A percentile compares a stretch with the other conserved stretches of the same genome.
These are phyloP conservation scores for Apiotrichum laibachii DNA, from an alignment of 1,284 basidiomycete genomes.

Conservation along the genomic window DNA sequence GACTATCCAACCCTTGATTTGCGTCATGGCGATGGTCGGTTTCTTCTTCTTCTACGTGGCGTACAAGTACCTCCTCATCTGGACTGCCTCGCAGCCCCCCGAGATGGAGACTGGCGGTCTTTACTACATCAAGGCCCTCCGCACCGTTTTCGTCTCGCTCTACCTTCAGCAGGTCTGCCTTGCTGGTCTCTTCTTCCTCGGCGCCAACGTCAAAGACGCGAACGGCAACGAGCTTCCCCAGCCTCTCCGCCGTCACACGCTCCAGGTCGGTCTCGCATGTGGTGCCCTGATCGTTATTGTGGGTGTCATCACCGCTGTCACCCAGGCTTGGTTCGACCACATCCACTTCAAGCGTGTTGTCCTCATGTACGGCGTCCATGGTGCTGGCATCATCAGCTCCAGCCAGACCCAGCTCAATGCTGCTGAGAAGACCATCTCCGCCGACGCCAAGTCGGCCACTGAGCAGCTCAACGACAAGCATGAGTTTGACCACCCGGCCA, in stretches of 20 bases:
- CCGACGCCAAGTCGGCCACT: slow-evolving; percentile 26
- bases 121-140: slow-evolving; percentile 50
- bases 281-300: slow-evolving; percentile 48
- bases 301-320: slow-evolving; percentile 35
- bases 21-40: slow-evolving; percentile 39
- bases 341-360: slow-evolving; percentile 40
- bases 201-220: slow-evolving; percentile 27
- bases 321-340: slow-evolving; percentile 49
- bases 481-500: slow-evolving; percentile 51
- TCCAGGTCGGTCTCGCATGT: slow-evolving; percentile 43
- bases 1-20: slow-evolving; percentile 51
- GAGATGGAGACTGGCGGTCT: slow-evolving; percentile 49
- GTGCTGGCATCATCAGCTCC: slow-evolving; percentile 3
- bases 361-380: slow-evolving; percentile 29
- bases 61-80: slow-evolving; percentile 51
- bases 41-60: slow-evolving; percentile 45
- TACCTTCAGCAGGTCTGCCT: slow-evolving; percentile 50
- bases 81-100: slow-evolving; percentile 50
- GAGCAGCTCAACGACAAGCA: slow-evolving; percentile 33
- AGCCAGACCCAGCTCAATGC: slow-evolving; percentile 25
- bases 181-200: slow-evolving; percentile 50
- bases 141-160: slow-evolving; percentile 49
- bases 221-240: neutral
- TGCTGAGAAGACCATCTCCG: slow-evolving; percentile 19
- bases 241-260: slow-evolving; percentile 7